Evolutionary conservation across 176 grass and related monocot genomes (phyloP).

Genomic region (Pharus latifolius): DNA sequence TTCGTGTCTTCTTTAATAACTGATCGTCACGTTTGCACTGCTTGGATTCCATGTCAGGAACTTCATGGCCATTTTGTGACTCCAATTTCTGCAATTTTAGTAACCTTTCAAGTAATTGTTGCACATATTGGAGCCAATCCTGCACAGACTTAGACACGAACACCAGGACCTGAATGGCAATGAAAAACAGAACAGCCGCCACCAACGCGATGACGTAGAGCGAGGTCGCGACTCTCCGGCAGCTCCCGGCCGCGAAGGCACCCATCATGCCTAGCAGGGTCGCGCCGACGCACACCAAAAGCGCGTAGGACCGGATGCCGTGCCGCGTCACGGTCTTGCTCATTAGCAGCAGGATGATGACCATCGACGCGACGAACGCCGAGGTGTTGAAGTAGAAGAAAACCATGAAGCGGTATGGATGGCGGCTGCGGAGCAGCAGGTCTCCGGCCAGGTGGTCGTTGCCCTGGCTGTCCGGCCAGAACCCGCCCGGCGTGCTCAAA

Average conservation of each 20-base stretch:
- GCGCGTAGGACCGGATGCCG: constrained; percentile 12
- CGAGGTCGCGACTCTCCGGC: constrained; percentile 11
- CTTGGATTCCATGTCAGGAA: too few relatives aligned
- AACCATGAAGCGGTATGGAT: neutral
- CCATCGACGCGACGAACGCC: neutral
- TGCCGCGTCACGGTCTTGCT: constrained; percentile 17
- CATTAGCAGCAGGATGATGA: constrained; percentile 21
- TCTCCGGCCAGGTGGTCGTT: too few relatives aligned
- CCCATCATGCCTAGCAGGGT: constrained; percentile 32
- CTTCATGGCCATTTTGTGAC: too few relatives aligned
- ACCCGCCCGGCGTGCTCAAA: too few relatives aligned
- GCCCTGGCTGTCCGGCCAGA: too few relatives aligned
- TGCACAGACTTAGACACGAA: too few relatives aligned
- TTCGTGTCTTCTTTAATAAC: too few relatives aligned
- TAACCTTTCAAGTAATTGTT: too few relatives aligned
- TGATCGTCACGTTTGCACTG: too few relatives aligned
- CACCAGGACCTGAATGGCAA: neutral
- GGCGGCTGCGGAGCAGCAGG: too few relatives aligned
- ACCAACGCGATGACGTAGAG: constrained; percentile 22
- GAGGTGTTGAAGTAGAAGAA: constrained; percentile 36
- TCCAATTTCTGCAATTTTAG: too few relatives aligned
- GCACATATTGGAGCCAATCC: too few relatives aligned
- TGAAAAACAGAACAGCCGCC: neutral
- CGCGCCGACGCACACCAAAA: constrained; percentile 17
- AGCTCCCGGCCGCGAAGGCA: constrained; percentile 38